Evolutionary conservation across 441 rosid genomes (phyloP), one percentile per base, ranked within the genome.

Genomic region (Lepidium campestre): DNA sequence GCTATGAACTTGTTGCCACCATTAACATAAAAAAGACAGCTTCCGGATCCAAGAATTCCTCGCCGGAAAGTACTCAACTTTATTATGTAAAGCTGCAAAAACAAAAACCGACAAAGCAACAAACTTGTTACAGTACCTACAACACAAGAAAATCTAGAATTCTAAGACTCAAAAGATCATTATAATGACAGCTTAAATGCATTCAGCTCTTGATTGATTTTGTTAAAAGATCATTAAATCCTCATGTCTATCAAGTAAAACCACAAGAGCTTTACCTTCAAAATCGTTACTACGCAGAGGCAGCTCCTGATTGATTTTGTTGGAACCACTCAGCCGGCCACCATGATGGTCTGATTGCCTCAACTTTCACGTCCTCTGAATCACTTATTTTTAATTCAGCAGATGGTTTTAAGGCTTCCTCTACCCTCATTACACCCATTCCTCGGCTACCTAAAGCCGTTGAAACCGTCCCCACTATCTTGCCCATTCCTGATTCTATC

Each of bases 261-360:
- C 10, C 34, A 29, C 34, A 29, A 29, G 34, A 29, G 0, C 2
- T 20, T 32, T 25, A 45, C 63, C 63, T 31, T n/a, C 0, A 40
- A 32, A 42, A 6, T n/a, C 52, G 63, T 60, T 9, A 46, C 48
- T 68, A 66, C 10, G 29, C 69, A 1, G 73, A 9, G 6, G 73
- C 73, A 15, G 31, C 35, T 22, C 42, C 69, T 13, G 65, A 62
- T 9, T 55, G 78, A 75, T 79, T 72, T 73, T 82, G 85, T 23
- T 70, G 84, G 62, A 80, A 80, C 99, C 99, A 91, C 61, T 84
- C 83, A 22, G 73, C 39, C 4, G 93, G 94, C 99, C 97, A 94
- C 99, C 98, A 91, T 44, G 79, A 70, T 6, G 98, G 98, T 67
- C 78, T 85, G n/a, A 73, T 48, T 10, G 88, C 86, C 85, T 84